These are phyloP conservation scores for Bathelium albidoporum DNA, from an alignment of 495 filamentous ascomycete genomes.

Conservation along the genomic window DNA sequence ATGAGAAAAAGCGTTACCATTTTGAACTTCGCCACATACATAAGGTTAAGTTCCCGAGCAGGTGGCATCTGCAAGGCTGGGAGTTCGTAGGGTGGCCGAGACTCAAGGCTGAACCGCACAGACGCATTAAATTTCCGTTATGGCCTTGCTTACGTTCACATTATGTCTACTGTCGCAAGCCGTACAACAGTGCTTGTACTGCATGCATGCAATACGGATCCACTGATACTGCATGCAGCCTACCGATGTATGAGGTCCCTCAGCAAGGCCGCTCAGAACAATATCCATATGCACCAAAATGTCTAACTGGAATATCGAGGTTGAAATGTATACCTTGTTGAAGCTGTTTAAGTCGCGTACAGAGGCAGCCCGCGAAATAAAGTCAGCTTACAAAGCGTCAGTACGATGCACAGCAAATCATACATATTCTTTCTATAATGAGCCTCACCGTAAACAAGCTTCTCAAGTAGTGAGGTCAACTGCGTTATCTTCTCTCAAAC, in stretches of 20 bases:
- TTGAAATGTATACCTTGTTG: too few species aligned
- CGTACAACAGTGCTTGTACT: neutral
- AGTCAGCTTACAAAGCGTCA: too few species aligned
- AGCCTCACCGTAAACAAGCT: too few species aligned
- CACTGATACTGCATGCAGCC: neutral
- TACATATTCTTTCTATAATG: too few species aligned
- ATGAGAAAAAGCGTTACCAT: neutral
- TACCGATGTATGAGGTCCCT: neutral
- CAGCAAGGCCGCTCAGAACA: neutral
- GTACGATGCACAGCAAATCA: too few species aligned
- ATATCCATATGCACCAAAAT: too few species aligned
- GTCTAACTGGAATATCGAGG: too few species aligned
- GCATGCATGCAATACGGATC: neutral
- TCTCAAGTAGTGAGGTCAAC: too few species aligned
- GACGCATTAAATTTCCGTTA: neutral
- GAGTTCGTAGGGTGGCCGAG: neutral
- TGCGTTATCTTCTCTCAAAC: too few species aligned
- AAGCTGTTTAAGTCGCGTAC: too few species aligned
- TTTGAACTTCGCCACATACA: neutral
- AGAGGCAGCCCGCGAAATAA: too few species aligned
- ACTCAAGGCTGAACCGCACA: conserved; percentile 1
- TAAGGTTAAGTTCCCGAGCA: neutral
- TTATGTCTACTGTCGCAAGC: neutral
- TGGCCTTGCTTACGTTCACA: neutral
- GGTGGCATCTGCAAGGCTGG: neutral